Base-by-base conservation (phyloP, 345 rosid genomes). In the Eucalyptus pauciflora region DNA sequence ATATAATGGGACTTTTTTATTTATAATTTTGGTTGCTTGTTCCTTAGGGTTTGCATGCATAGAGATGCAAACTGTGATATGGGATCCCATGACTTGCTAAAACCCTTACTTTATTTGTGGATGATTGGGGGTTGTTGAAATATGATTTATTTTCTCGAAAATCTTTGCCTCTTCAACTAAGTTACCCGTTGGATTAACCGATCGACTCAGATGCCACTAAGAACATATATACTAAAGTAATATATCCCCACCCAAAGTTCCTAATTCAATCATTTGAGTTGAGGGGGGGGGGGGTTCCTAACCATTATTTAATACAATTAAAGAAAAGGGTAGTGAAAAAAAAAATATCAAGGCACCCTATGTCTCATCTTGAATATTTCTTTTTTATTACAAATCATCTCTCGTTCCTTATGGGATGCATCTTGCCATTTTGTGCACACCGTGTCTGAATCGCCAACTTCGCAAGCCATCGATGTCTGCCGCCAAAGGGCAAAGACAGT, bases 1-100 rank as follows among this genome's bases (percentile, higher is more conserved):
- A 13, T 14, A 33, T 4, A 33, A 8, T 3, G 46, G 45, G 12
- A 3, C 4, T 33, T 33, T 41, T 20, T 37, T 5, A 41, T 76
- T 37, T 76, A 22, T 37, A 76, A 37, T 37, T 37, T 20, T 6
- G 83, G 83, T 41, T 76, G 7, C 46, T 43, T 76, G 83, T 76
- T 76, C 27, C 83, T 18, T 37, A 20, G 83, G 83, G 48, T 76
- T 76, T 76, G 83, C 83, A 24, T 41, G 24, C 67, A 91, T 91
- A 81, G 87, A 10, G 48, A 13, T 31, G 45, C 91, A 87, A 58
- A 60, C 85, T 20, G 51, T 88, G 94, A 89, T 90, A 90, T 88
- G 87, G 91, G 90, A 89, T 93, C 89, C 90, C 92, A 86, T 86
- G 14, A 67, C 45, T 76, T 54, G 10, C 27, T 24, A 49, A 16